Base-by-base conservation (phyloP, 1,139 yeast genomes). In the Debaryomyces subglobosus region DNA sequence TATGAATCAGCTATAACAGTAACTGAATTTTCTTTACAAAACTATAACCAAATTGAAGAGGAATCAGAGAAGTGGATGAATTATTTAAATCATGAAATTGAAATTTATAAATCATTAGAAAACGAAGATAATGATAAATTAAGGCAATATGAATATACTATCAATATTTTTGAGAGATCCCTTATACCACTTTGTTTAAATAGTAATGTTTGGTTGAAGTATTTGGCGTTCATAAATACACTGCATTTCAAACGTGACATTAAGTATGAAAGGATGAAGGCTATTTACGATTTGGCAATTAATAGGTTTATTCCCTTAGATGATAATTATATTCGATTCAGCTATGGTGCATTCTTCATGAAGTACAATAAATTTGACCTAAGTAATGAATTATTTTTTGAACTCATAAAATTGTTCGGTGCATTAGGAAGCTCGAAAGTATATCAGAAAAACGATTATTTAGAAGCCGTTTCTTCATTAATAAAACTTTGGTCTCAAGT, bases 131-230 rank as follows among this genome's bases (percentile, higher is more conserved):
- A 39, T 4, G 33, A 23, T n/a, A 44, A 44, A 25, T 15, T n/a
- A 21, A 33, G 44, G 4, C 56, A 53, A 24, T 52, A 45, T 16
- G 50, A 49, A 18, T 41, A 52, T 1, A 54, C 66, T 3, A 60
- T 74, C 5, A 67, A 55, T n/a, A 56, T 83, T 2, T 86, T 82
- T 62, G 88, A 85, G 61, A 69, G 92, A 52, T 73, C 84, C 12
- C 63, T 86, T 15, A 66, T 85, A 1, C 88, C 91, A 0, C 74
- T 82, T 47, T 82, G 86, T 48, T 65, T 67, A 25, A 68, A 72
- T 39, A 73, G 76, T 34, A 63, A 64, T 7, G 56, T 84, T n/a
- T 87, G 94, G 94, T 57, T 77, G 10, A 77, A 71, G 53, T 86
- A 84, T 59, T 45, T 79, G n/a, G 62, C 69, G 1, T 86, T 79